A percentile compares a stretch with the other conserved stretches of the same genome.
Conservation (phyloP, 2,329 filamentous ascomycete genomes). For the Epichloe amarillans region DNA sequence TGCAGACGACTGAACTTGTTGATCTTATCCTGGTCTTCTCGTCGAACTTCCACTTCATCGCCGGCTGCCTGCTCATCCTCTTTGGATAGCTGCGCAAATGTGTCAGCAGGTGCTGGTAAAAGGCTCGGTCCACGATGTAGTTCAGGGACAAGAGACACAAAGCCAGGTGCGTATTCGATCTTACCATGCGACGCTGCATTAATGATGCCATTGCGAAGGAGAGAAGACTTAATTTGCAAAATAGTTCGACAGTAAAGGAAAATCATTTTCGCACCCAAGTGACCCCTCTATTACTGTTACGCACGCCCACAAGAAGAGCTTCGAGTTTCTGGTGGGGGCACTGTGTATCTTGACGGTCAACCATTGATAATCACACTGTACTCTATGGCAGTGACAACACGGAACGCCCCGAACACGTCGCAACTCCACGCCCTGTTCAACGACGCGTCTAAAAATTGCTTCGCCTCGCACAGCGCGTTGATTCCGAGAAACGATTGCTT, state of each 20-base stretch:
- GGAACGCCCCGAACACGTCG: too few species aligned
- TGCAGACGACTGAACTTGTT: conserved; percentile 94
- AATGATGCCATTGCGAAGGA: conserved; percentile 26
- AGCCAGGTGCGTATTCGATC: conserved; percentile 1
- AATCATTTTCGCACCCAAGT: background rate
- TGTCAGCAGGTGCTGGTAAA: conserved; percentile 7
- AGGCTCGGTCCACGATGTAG: too few species aligned
- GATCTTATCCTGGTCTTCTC: conserved; percentile 98
- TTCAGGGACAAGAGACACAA: background rate
- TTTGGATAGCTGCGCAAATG: conserved; percentile 59
- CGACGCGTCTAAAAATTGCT: background rate
- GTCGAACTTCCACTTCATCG: conserved; percentile 84
- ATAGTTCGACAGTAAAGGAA: background rate
- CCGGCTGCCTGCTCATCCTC: conserved; percentile 68
- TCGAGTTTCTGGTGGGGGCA: background rate
- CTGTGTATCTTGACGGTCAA: background rate
- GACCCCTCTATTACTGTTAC: background rate
- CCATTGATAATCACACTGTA: background rate
- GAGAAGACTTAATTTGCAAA: background rate
- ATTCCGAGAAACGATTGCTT: background rate
- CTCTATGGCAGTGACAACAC: background rate
- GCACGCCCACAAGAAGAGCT: background rate
- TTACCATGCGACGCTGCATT: conserved; percentile 49
- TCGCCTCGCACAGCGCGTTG: background rate
- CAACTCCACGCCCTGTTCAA: background rate